Evolutionary conservation across 1,284 basidiomycete genomes (phyloP).

Genomic region (Puccinia horiana): DNA sequence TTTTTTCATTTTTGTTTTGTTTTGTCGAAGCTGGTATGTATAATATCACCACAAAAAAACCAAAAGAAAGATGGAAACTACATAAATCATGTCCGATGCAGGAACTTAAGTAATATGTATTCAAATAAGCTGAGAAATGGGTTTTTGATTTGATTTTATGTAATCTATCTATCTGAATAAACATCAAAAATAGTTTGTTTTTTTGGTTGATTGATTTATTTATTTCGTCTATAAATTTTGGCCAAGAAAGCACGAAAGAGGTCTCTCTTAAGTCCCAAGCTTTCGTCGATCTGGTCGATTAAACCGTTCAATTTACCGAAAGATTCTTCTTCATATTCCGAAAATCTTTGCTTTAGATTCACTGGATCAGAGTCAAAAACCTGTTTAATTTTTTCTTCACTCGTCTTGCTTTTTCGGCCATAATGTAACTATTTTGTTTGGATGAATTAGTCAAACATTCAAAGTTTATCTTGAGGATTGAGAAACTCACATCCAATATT

Average conservation of each 20-base stretch:
- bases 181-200: too few species aligned
- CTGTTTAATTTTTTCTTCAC: slow-evolving; percentile 72
- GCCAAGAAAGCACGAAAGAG: slow-evolving; percentile 81
- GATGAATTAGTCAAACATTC: not conserved
- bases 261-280: slow-evolving; percentile 70
- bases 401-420: slow-evolving; percentile 73
- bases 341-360: slow-evolving; percentile 70
- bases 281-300: slow-evolving; percentile 72
- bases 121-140: too few species aligned
- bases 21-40: too few species aligned
- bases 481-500: slow-evolving; percentile 62
- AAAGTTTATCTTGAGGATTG: not conserved
- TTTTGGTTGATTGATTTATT: slow-evolving; percentile 52
- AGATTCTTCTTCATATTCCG: slow-evolving; percentile 74
- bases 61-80: too few species aligned
- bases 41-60: too few species aligned
- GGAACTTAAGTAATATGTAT: too few species aligned
- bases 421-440: slow-evolving; percentile 71
- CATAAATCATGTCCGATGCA: too few species aligned
- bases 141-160: too few species aligned
- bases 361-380: slow-evolving; percentile 69
- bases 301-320: slow-evolving; percentile 70
- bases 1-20: too few species aligned
- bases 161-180: too few species aligned
- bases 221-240: slow-evolving; percentile 77